phyloP scores from a whole-genome alignment of 1,284 basidiomycete species.

The Mycena sp. region DNA sequence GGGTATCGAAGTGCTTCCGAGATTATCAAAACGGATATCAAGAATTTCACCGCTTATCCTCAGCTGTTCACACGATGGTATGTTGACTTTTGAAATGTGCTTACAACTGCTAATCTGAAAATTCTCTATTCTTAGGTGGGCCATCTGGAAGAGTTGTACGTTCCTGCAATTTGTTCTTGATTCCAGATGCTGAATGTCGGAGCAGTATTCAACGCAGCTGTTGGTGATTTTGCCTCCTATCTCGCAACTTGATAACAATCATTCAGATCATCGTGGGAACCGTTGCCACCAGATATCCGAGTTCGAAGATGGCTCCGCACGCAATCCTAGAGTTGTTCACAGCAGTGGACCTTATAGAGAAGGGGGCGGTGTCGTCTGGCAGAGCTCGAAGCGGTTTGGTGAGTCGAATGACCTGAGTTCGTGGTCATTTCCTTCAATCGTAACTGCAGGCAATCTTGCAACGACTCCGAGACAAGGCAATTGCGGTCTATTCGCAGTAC shows the following conservation, averaged over 20 bases:
- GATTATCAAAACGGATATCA: constrained; percentile 27
- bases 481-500: constrained; percentile 16
- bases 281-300: constrained; percentile 20
- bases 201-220: constrained; percentile 26
- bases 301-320: constrained; percentile 17
- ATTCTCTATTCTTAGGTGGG: constrained; percentile 18
- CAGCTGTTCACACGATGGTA: constrained; percentile 26
- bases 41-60: constrained; percentile 22
- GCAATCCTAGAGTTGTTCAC: constrained; percentile 27
- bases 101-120: neutral
- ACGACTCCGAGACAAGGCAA: constrained; percentile 27
- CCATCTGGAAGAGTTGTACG: constrained; percentile 29
- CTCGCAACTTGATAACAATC: neutral
- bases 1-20: constrained; percentile 25
- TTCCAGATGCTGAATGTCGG: neutral
- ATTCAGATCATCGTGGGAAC: constrained; percentile 25
- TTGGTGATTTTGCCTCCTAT: neutral
- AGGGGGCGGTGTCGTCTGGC: constrained; percentile 22
- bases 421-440: neutral
- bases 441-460: constrained; percentile 20
- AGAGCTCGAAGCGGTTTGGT: constrained; percentile 27
- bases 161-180: no score
- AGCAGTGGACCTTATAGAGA: constrained; percentile 28
- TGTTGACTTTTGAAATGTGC: neutral
- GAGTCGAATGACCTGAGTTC: no score